Conservation (phyloP, 768 basidiomycete genomes). For the Cubamyces lactineus region DNA sequence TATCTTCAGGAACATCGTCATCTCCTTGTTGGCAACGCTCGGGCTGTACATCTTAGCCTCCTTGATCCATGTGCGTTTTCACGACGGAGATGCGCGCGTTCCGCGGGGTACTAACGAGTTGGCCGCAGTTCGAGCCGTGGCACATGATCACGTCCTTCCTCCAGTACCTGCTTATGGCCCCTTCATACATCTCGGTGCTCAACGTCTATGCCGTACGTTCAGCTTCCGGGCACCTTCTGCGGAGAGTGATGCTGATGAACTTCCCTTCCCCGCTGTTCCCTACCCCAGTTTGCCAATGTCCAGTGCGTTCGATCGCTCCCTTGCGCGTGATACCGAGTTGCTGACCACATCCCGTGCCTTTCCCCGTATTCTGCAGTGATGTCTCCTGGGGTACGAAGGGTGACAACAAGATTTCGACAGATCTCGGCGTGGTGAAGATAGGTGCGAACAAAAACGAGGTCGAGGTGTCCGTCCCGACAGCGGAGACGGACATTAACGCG, state of each 20-base stretch:
- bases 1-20: slow-evolving; percentile 83
- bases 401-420: slow-evolving; percentile 82
- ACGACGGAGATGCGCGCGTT: neutral
- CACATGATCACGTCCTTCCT: slow-evolving; percentile 97
- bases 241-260: slow-evolving; percentile 10
- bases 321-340: neutral
- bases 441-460: slow-evolving; percentile 78
- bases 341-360: slow-evolving; percentile 3
- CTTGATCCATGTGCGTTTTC: slow-evolving; percentile 74
- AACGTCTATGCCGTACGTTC: slow-evolving; percentile 81
- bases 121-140: slow-evolving; percentile 87
- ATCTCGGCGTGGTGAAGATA: slow-evolving; percentile 80
- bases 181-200: slow-evolving; percentile 91
- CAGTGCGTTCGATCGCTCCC: slow-evolving; percentile 44
- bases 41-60: slow-evolving; percentile 87
- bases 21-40: slow-evolving; percentile 85
- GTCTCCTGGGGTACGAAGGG: slow-evolving; percentile 97
- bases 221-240: slow-evolving; percentile 2
- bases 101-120: slow-evolving; percentile 1
- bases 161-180: slow-evolving; percentile 91
- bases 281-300: slow-evolving; percentile 74
- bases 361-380: slow-evolving; percentile 48
- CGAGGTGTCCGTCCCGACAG: slow-evolving; percentile 83
- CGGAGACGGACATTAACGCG: slow-evolving; percentile 86
- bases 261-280: neutral